Evolutionary conservation across 495 filamentous ascomycete genomes (phyloP), one percentile per base, ranked within the genome.

Genomic region (Usnea hakonensis): DNA sequence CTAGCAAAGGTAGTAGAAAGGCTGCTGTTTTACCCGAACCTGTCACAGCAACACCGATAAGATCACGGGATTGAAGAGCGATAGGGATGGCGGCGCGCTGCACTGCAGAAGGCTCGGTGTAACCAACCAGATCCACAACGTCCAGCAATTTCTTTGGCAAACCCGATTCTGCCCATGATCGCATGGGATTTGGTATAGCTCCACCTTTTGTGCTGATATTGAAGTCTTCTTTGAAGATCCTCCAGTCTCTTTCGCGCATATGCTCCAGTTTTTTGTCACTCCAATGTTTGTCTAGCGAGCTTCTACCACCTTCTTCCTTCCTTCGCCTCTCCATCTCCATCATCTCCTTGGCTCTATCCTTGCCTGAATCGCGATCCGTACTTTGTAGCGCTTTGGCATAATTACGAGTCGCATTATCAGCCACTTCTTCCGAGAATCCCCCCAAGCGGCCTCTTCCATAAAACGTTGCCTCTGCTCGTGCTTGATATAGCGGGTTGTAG

Each of bases 211-310:
- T 97, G 41, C 83, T 79, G 74, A 99, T 99, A 68, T 96, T 95
- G 78, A 96, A 97, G 71, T 99, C 94, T 76, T 97, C 95, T 77
- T 97, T 97, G 82, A 99, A 96, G 67, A 99, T 97, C 70, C 94
- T 89, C 95, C 95, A 99, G 72, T 99, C 94, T 69, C 94, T 81
- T 78, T 97, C 92, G 65, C 91, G 90, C 94, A 99, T 99, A 68
- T 94, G 88, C 19, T 94, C 90, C 68, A 99, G 74, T 63, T 80
- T 86, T 84, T 99, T 99, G 75, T 97, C 91, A 53, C 90, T 95
- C 95, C 95, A 99, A 74, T 99, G 95, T 76, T 94, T 94, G 66
- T 90, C 88, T 11, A 90, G 72, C 65, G 82, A 81, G 67, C 80
- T 86, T 55, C 87, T 78, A 9, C 87, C 84, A 53, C 87, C 80